Conservation (phyloP, 78 protist genomes). For the Polysphondylium violaceum region DNA sequence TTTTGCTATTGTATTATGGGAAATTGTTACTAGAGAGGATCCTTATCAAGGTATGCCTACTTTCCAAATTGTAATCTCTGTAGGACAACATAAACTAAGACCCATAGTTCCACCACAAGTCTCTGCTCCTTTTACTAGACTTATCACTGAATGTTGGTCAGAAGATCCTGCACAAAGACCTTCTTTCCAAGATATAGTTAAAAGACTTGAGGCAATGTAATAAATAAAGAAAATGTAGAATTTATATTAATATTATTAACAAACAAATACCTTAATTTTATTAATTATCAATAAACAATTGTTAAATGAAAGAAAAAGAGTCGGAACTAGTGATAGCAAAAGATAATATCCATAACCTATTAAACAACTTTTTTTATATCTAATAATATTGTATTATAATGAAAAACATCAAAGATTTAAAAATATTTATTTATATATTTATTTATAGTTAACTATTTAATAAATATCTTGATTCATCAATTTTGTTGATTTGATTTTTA, state of each 20-base stretch:
- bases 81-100: slow-evolving; percentile 74
- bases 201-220: slow-evolving; percentile 30
- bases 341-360: too few species aligned
- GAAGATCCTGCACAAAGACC: slow-evolving; percentile 79
- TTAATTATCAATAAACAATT: too few species aligned
- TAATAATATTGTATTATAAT: too few species aligned
- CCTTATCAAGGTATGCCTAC: slow-evolving; percentile 86
- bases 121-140: slow-evolving; percentile 39
- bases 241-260: background rate
- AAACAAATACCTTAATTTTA: background rate
- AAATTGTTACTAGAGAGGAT: slow-evolving; percentile 62
- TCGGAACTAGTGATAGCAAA: too few species aligned
- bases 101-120: slow-evolving; percentile 75
- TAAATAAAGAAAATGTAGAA: background rate
- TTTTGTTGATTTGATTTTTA: too few species aligned
- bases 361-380: too few species aligned
- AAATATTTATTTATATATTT: too few species aligned
- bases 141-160: slow-evolving; percentile 78
- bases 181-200: slow-evolving; percentile 73
- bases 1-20: slow-evolving; percentile 81
- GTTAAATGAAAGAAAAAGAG: too few species aligned
- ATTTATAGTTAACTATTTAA: too few species aligned
- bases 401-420: too few species aligned
- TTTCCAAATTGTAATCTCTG: slow-evolving; percentile 79
- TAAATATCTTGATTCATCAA: too few species aligned